These are phyloP conservation scores for Ustilago vetiveriae DNA, from an alignment of 1,284 basidiomycete genomes.

Conservation along the genomic window DNA sequence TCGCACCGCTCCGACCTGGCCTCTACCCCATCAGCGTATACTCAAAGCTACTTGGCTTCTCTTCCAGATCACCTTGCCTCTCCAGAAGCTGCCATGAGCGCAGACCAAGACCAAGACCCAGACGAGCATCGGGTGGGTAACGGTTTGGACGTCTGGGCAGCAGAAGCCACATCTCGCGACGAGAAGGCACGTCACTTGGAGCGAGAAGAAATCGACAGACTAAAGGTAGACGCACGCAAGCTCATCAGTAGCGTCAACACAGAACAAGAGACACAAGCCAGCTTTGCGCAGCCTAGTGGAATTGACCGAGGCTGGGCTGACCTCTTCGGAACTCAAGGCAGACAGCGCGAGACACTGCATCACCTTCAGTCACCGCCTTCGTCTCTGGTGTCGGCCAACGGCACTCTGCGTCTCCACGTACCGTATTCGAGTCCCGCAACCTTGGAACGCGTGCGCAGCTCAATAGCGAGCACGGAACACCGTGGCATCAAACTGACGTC, in stretches of 20 bases:
- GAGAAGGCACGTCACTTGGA: conserved; percentile 26
- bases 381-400: conserved; percentile 18
- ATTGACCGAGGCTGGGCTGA: conserved; percentile 16
- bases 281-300: conserved; percentile 20
- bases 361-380: conserved; percentile 27
- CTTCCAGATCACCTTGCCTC: no score
- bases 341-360: conserved; percentile 27
- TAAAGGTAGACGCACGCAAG: conserved; percentile 38
- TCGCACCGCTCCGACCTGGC: background rate
- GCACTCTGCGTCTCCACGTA: conserved; percentile 14
- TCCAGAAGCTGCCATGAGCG: no score
- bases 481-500: conserved; percentile 24
- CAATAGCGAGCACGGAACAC: conserved; percentile 25
- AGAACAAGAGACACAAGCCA: conserved; percentile 17
- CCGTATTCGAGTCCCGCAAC: conserved; percentile 21
- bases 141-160: conserved; percentile 31
- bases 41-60: background rate
- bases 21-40: conserved; percentile 7
- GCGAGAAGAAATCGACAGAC: conserved; percentile 37
- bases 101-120: no score
- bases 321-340: conserved; percentile 40
- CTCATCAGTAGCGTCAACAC: conserved; percentile 26
- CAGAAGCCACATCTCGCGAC: conserved; percentile 25
- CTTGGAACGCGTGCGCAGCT: conserved; percentile 12
- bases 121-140: conserved; percentile 1